Conservation (phyloP, 139 green algal species). For the Asterochloris sp. region DNA sequence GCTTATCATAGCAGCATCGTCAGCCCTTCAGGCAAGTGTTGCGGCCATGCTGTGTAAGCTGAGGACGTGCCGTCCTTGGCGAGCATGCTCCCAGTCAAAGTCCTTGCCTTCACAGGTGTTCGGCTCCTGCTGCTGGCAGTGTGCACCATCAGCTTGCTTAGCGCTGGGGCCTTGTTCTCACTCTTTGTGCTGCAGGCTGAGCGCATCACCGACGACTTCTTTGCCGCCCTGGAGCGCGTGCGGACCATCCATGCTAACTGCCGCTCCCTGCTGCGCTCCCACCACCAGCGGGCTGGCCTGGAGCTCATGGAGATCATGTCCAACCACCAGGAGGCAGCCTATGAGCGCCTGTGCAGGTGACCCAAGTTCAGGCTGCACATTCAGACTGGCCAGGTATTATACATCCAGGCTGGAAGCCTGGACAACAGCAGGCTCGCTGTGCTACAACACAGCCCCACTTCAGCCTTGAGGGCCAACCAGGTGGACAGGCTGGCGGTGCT, state of each 20-base stretch:
- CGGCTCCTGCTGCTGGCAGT: background rate
- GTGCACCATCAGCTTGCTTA: background rate
- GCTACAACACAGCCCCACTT: background rate
- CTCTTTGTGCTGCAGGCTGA: slow-evolving; percentile 41
- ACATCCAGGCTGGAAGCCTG: background rate
- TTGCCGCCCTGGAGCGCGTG: slow-evolving; percentile 81
- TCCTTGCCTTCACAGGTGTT: background rate
- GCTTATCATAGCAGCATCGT: background rate
- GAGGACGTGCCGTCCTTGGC: background rate
- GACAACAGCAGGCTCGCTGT: background rate
- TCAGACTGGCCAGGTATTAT: background rate
- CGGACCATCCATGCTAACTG: slow-evolving; percentile 93
- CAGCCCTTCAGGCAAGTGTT: background rate
- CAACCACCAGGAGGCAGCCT: slow-evolving; percentile 87
- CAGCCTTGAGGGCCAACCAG: background rate
- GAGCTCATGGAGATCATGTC: slow-evolving; percentile 98
- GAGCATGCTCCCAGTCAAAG: background rate
- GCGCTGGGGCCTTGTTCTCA: background rate
- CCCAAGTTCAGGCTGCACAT: background rate
- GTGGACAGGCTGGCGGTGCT: background rate
- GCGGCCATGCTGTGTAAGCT: background rate
- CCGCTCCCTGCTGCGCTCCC: slow-evolving; percentile 73
- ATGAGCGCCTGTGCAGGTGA: slow-evolving; percentile 91
- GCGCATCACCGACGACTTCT: slow-evolving; percentile 78
- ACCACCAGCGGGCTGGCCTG: slow-evolving; percentile 93